Conservation (phyloP, 805 yeast genomes). For the Saturnispora dispora region DNA sequence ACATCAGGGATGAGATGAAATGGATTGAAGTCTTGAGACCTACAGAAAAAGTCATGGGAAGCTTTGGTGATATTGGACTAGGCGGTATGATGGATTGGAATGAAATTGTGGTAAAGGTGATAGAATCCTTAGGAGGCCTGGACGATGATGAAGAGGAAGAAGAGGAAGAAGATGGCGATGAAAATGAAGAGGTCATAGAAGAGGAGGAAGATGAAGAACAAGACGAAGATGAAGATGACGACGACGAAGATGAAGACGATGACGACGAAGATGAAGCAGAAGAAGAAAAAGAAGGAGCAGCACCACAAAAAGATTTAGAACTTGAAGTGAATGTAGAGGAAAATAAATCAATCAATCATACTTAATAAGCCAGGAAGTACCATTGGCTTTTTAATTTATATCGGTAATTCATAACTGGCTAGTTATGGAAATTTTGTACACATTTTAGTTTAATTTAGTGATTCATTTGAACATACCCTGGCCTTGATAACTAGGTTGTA, state of each 20-base stretch:
- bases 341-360: background rate
- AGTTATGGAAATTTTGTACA: background rate
- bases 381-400: background rate
- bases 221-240: slow-evolving; percentile 23
- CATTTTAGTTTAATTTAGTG: background rate
- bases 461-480: background rate
- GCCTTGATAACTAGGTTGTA: background rate
- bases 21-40: slow-evolving; percentile 55
- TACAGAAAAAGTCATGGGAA: slow-evolving; percentile 48
- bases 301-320: background rate
- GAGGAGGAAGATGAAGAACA: slow-evolving; percentile 23
- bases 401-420: background rate
- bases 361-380: background rate
- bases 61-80: slow-evolving; percentile 52
- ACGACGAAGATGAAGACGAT: slow-evolving; percentile 20
- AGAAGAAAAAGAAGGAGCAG: slow-evolving; percentile 4
- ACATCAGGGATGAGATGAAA: slow-evolving; percentile 51
- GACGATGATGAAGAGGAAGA: slow-evolving; percentile 48
- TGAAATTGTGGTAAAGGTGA: slow-evolving; percentile 48
- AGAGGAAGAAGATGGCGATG: slow-evolving; percentile 21
- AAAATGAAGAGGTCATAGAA: slow-evolving; percentile 16
- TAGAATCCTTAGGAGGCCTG: slow-evolving; percentile 42
- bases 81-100: slow-evolving; percentile 66
- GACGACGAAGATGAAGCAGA: slow-evolving; percentile 19
- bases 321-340: background rate